Conservation (phyloP, 2,329 filamentous ascomycete genomes). For the Reticulascus tulasneorum region DNA sequence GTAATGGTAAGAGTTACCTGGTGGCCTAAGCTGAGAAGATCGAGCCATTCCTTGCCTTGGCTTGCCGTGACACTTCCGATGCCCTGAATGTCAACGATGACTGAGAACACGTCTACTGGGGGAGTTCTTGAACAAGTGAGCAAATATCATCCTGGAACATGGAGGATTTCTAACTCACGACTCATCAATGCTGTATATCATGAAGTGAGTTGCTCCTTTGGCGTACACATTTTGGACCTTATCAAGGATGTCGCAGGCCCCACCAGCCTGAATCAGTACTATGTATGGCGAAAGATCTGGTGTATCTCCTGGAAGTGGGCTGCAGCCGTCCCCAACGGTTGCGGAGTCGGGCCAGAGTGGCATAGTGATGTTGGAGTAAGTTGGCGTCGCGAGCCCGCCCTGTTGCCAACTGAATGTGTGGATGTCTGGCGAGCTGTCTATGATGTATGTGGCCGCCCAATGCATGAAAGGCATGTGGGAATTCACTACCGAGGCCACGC, state of each 20-base stretch:
- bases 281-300: constrained; percentile 36
- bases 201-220: constrained; percentile 35
- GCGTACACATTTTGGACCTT: constrained; percentile 34
- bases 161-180: no score
- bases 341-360: constrained; percentile 13
- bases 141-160: no score
- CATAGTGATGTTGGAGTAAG: constrained; percentile 10
- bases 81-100: constrained; percentile 6
- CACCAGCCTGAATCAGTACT: constrained; percentile 34
- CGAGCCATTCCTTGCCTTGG: constrained; percentile 18
- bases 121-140: no score
- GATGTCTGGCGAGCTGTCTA: constrained; percentile 1
- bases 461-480: constrained; percentile 5
- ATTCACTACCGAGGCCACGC: constrained; percentile 22
- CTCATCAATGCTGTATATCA: constrained; percentile 17
- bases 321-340: constrained; percentile 9
- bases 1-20: constrained; percentile 17
- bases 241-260: constrained; percentile 25
- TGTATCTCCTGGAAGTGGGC: constrained; percentile 23
- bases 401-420: constrained; percentile 1
- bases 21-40: constrained; percentile 16
- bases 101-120: no score
- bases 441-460: neutral
- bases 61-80: constrained; percentile 10
- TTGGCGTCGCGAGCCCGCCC: neutral